Evolutionary conservation across 2,329 filamentous ascomycete species (phyloP).

Genomic region (Lachnellula arida): DNA sequence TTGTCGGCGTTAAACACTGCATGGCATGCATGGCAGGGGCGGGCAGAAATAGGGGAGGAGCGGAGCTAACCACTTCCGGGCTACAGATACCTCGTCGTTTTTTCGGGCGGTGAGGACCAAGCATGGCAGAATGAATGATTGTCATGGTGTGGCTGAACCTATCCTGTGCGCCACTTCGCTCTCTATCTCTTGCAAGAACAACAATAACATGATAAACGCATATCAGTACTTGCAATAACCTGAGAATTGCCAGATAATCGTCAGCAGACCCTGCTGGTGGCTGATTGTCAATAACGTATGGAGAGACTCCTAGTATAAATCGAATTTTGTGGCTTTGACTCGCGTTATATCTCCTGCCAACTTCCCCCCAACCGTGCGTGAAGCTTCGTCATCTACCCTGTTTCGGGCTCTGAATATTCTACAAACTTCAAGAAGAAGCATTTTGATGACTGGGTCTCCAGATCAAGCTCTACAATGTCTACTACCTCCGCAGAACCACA

Average conservation of each 20-base stretch:
- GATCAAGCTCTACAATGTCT: constrained; percentile 22
- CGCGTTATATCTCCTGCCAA: background rate
- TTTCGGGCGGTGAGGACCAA: too few species aligned
- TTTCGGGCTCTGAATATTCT: background rate
- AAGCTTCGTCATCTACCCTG: background rate
- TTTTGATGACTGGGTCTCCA: background rate
- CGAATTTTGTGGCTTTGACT: background rate
- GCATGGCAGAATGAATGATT: too few species aligned
- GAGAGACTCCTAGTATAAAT: background rate
- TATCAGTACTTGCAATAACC: too few species aligned
- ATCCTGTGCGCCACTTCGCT: too few species aligned
- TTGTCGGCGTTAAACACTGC: background rate
- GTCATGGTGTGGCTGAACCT: too few species aligned
- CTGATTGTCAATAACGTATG: background rate
- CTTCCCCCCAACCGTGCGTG: too few species aligned
- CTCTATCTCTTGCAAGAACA: too few species aligned
- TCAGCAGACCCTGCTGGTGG: background rate
- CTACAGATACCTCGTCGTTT: too few species aligned
- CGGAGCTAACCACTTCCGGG: too few species aligned
- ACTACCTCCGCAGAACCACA: constrained; percentile 27
- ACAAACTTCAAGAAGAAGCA: background rate
- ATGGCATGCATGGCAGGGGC: background rate
- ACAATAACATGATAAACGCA: too few species aligned
- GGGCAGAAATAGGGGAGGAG: background rate
- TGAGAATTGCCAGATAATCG: background rate